Evolutionary conservation across 2,329 filamentous ascomycete species (phyloP), one percentile per base, ranked within the genome.

Genomic region (Aspergillus viridinutans): DNA sequence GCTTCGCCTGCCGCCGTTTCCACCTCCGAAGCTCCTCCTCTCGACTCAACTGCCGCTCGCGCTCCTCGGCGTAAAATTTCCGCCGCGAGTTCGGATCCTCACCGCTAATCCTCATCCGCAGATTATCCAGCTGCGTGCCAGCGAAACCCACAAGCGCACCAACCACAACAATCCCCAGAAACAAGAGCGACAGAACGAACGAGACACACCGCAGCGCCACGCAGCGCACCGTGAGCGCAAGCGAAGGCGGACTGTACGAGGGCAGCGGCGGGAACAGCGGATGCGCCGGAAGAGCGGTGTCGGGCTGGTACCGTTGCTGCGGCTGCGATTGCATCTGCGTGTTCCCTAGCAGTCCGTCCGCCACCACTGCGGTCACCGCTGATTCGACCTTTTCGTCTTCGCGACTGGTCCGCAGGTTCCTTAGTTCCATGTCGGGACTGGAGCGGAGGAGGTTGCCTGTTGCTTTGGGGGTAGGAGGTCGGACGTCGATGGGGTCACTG

Each of bases 251-350:
- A 0, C 90, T 90, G 65, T 96, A 96, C 0, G 90, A 78, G 0
- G 92, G 92, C 8, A 96, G 74, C 1, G 90, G 90, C 5, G 92
- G 92, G 63, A 97, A 97, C 4, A 96, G 17, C 74, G 75, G 57
- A 74, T 72, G 53, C 12, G 56, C 40, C 4, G 52, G 28, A 10
- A 29, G 10, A 53, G 43, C 3, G 50, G 25, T 17, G 32, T 52
- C 43, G 55, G 51, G 42, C 3, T 49, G 29, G 43, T 52, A 42
- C 23, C 40, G 48, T 53, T n/a, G n/a, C 21, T 29, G 38, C 5
- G 35, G 48, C 3, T 3, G 6, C 17, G 6, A 20, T 5, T 29
- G 38, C n/a, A 42, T 17, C 8, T 47, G 21, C 10, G 47, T 50
- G 7, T 58, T 51, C n/a, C 52, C 58, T 3, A 59, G 52, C 8